These are phyloP conservation scores for Carex scoparia DNA, from an alignment of 176 grass and related monocot species.

Conservation along the genomic window DNA sequence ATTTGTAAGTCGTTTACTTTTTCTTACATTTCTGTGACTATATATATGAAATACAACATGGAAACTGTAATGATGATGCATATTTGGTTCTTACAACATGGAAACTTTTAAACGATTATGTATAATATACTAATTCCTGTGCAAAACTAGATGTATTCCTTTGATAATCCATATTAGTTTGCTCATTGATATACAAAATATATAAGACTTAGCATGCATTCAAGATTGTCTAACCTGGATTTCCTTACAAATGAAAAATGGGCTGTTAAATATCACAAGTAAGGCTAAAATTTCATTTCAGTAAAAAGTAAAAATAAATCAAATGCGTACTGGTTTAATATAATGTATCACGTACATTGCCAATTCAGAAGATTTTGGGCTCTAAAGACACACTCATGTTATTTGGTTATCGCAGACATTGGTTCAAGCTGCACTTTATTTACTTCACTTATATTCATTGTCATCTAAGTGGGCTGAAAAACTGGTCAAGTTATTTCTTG, in stretches of 20 bases:
- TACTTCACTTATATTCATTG: not conserved
- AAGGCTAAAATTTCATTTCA: not conserved
- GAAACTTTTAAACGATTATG: too few relatives aligned
- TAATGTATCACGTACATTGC: too few relatives aligned
- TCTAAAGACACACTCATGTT: too few relatives aligned
- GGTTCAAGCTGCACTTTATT: not conserved
- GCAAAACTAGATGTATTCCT: too few relatives aligned
- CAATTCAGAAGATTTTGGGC: too few relatives aligned
- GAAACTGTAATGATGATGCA: too few relatives aligned
- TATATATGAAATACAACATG: too few relatives aligned
- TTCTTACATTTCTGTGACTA: not conserved
- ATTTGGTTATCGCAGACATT: too few relatives aligned
- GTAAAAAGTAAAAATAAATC: too few relatives aligned
- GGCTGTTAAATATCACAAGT: not conserved
- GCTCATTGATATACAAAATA: not conserved
- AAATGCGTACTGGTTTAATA: too few relatives aligned
- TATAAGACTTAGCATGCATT: not conserved
- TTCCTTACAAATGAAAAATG: not conserved
- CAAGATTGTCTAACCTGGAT: not conserved
- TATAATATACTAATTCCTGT: too few relatives aligned
- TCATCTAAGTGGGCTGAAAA: not conserved
- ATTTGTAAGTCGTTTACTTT: constrained; percentile 11
- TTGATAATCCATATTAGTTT: not conserved
- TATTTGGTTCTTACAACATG: too few relatives aligned
- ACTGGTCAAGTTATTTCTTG: not conserved